These are phyloP conservation scores for Coemansia aciculifera DNA, from an alignment of 192 early-diverging fungal species.

Conservation along the genomic window DNA sequence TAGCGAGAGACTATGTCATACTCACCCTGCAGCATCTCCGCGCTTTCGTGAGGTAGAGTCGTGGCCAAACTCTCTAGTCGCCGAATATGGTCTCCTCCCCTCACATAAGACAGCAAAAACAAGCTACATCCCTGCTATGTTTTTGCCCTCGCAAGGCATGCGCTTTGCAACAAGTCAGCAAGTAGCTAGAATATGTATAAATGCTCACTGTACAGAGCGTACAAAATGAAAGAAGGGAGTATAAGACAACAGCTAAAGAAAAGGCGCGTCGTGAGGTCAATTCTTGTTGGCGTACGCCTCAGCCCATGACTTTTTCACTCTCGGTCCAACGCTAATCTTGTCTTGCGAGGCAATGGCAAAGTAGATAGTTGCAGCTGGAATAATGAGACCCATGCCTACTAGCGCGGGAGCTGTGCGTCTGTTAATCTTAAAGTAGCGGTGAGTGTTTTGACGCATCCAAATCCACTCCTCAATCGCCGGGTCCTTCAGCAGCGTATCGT, in stretches of 20 bases:
- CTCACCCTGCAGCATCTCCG: background rate
- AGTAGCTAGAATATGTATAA: background rate
- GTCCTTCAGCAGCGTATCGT: slow-evolving; percentile 50
- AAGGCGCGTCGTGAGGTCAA: background rate
- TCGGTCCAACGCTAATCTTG: slow-evolving; percentile 32
- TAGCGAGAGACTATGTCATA: background rate
- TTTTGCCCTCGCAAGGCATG: background rate
- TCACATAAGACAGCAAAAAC: background rate
- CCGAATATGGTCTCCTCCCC: slow-evolving; percentile 11
- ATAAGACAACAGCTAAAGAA: background rate
- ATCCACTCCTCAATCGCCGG: slow-evolving; percentile 57
- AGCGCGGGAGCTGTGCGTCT: slow-evolving; percentile 44
- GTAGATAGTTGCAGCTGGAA: slow-evolving; percentile 32
- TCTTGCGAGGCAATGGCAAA: slow-evolving; percentile 30
- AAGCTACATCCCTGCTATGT: background rate
- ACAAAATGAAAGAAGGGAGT: background rate
- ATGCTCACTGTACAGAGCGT: background rate
- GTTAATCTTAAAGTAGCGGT: slow-evolving; percentile 56
- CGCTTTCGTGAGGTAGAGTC: background rate
- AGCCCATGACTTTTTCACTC: slow-evolving; percentile 47
- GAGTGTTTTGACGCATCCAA: slow-evolving; percentile 55
- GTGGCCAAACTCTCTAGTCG: background rate
- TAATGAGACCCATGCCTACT: slow-evolving; percentile 38
- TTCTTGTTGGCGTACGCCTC: slow-evolving; percentile 37
- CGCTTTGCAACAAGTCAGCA: background rate